phyloP scores from a whole-genome alignment of 306 rosid species.

The Alnus rubra region DNA sequence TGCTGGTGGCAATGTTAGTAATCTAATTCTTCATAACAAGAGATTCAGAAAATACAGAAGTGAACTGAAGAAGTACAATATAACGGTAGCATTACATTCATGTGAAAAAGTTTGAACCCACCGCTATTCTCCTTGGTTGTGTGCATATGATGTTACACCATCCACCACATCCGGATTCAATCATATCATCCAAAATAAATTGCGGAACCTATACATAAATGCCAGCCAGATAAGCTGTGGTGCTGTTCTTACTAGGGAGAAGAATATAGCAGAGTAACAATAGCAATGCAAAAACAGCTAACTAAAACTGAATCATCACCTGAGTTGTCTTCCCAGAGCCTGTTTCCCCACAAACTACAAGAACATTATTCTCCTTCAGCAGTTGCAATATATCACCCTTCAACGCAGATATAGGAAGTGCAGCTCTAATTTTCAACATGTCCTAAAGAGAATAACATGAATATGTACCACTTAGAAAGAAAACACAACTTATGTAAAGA shows the following conservation, averaged over 20 bases:
- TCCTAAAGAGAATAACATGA: slow-evolving; percentile 51
- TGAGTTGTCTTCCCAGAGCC: slow-evolving; percentile 99
- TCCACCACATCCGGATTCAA: slow-evolving; percentile 78
- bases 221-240: slow-evolving; percentile 16
- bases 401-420: slow-evolving; percentile 75
- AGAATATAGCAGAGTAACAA: slow-evolving; percentile 13
- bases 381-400: slow-evolving; percentile 72
- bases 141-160: slow-evolving; percentile 84
- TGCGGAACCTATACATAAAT: slow-evolving; percentile 78
- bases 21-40: background rate
- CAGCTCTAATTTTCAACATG: slow-evolving; percentile 76
- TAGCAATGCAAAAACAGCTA: slow-evolving; percentile 15
- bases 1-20: background rate
- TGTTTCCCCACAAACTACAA: slow-evolving; percentile 98
- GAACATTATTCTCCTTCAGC: slow-evolving; percentile 65
- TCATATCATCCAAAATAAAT: slow-evolving; percentile 91
- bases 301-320: slow-evolving; percentile 44
- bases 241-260: slow-evolving; percentile 3
- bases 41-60: slow-evolving; percentile 5
- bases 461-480: background rate
- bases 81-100: slow-evolving; percentile 12
- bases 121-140: slow-evolving; percentile 98
- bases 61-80: slow-evolving; percentile 20
- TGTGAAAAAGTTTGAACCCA: slow-evolving; percentile 39
- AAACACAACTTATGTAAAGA: background rate